phyloP scores from a whole-genome alignment of 2,329 filamentous ascomycete species.

The Aphanoascus verrucosus region DNA sequence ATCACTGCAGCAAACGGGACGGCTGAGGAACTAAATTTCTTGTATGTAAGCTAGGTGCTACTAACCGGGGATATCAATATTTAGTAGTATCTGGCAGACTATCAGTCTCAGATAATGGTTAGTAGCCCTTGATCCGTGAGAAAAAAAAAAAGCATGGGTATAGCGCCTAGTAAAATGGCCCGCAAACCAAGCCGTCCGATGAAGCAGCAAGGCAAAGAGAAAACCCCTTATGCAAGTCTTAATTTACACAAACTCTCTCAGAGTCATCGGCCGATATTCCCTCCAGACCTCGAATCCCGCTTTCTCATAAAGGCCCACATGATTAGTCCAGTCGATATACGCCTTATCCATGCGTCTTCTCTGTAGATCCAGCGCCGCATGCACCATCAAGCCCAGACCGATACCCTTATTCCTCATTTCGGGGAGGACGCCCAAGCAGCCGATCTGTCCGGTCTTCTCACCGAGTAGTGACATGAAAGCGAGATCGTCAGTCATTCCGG shows the following conservation, averaged over 20 bases:
- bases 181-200: too few species aligned
- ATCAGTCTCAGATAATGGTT: too few species aligned
- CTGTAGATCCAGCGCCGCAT: conserved; percentile 26
- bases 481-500: conserved; percentile 28
- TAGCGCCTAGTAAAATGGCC: too few species aligned
- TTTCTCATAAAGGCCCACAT: conserved; percentile 35
- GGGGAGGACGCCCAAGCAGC: conserved; percentile 36
- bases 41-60: too few species aligned
- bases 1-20: too few species aligned
- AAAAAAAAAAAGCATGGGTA: too few species aligned
- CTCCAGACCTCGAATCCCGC: conserved; percentile 33
- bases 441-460: conserved; percentile 36
- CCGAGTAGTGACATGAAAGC: conserved; percentile 34
- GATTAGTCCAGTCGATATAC: conserved; percentile 31
- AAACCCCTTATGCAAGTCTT: neutral
- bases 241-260: conserved; percentile 12
- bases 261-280: conserved; percentile 28
- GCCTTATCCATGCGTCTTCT: conserved; percentile 18
- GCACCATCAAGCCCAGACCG: conserved; percentile 34
- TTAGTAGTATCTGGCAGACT: too few species aligned
- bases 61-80: too few species aligned
- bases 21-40: too few species aligned
- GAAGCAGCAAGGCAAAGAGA: neutral
- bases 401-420: conserved; percentile 30
- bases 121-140: too few species aligned